A percentile compares a stretch with the other conserved stretches of the same genome.
Evolutionary conservation across 768 basidiomycete genomes (phyloP).

Genomic region (Suillus tomentosus): DNA sequence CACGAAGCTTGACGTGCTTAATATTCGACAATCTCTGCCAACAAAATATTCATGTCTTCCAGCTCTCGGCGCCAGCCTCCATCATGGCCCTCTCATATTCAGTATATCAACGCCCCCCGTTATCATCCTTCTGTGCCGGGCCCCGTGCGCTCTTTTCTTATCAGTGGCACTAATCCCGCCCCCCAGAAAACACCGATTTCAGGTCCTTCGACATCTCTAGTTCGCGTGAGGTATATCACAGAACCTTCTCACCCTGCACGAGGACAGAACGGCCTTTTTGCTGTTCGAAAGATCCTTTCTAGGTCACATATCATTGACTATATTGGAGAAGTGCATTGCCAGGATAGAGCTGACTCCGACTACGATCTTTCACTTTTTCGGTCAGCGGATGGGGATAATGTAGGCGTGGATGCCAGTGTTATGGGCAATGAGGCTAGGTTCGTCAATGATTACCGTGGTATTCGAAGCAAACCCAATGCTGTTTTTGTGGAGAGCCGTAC

Average conservation of each 20-base stretch:
- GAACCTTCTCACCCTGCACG: conserved; percentile 67
- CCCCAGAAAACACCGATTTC: conserved; percentile 12
- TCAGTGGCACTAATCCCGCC: conserved; percentile 24
- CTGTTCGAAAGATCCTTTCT: conserved; percentile 66
- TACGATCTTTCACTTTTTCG: conserved; percentile 87
- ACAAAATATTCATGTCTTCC: conserved; percentile 15
- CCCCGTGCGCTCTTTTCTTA: conserved; percentile 42
- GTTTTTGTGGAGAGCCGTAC: conserved; percentile 62
- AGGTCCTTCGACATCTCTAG: conserved; percentile 27
- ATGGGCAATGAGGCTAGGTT: conserved; percentile 90
- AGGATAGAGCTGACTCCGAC: conserved; percentile 72
- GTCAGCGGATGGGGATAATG: conserved; percentile 52
- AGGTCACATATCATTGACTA: conserved; percentile 78
- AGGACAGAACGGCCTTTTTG: conserved; percentile 83
- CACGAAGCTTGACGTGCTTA: neutral
- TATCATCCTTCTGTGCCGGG: conserved; percentile 63
- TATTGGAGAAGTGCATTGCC: conserved; percentile 80
- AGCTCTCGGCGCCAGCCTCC: conserved; percentile 27
- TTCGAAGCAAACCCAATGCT: conserved; percentile 69
- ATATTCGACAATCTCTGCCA: neutral
- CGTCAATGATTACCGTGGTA: conserved; percentile 87
- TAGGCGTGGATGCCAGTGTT: conserved; percentile 75
- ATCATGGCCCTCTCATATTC: conserved; percentile 56
- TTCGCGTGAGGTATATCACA: conserved; percentile 60
- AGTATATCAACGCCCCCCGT: conserved; percentile 51